Conservation (phyloP, 352 stramenopile genomes). For the Blastocystis hominis region DNA sequence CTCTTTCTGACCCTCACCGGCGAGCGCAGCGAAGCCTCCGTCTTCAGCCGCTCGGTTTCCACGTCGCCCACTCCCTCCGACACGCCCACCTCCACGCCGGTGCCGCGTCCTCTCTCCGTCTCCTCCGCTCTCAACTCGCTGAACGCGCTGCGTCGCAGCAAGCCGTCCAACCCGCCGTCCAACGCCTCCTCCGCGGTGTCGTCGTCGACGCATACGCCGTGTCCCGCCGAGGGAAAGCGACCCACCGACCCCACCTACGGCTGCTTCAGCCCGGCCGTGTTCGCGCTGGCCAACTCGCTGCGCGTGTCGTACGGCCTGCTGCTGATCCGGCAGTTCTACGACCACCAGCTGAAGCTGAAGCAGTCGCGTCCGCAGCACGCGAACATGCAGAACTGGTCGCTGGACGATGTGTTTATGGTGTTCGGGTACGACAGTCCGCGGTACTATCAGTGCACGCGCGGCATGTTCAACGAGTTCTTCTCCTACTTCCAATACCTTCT, state of each 20-base stretch:
- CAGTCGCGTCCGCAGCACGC: constrained; percentile 28
- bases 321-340: constrained; percentile 54
- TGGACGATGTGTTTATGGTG: constrained; percentile 58
- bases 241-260: constrained; percentile 18
- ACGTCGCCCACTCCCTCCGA: not conserved
- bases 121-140: constrained; percentile 34
- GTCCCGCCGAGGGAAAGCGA: not conserved
- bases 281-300: constrained; percentile 49
- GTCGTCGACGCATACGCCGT: not conserved
- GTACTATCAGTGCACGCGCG: constrained; percentile 55
- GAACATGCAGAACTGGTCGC: constrained; percentile 48
- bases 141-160: not conserved
- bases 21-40: not conserved
- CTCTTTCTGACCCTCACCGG: not conserved
- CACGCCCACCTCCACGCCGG: not conserved
- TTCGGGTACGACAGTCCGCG: constrained; percentile 46
- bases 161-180: not conserved
- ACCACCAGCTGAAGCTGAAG: constrained; percentile 57
- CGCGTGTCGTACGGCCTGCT: constrained; percentile 50
- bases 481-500: constrained; percentile 11
- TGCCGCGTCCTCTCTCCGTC: not conserved
- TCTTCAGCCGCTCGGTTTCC: not conserved
- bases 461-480: constrained; percentile 57
- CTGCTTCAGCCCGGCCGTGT: constrained; percentile 44
- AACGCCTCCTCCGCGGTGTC: not conserved